Base-by-base conservation (phyloP, 2,329 filamentous ascomycete species). In the Emydomyces testavorans region DNA sequence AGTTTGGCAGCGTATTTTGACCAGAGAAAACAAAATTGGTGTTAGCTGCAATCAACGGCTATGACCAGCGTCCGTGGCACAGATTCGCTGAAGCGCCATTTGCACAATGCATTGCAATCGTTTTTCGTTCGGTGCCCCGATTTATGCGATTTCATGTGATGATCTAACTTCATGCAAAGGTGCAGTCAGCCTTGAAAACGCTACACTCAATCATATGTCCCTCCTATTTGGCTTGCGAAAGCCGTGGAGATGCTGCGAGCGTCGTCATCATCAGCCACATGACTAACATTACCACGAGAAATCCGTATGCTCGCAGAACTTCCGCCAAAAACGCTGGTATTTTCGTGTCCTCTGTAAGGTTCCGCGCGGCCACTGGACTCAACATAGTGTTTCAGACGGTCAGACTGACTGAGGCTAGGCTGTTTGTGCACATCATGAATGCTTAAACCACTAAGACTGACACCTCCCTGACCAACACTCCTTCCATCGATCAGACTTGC, bases 161-260 rank as follows among this genome's bases (percentile, higher is more conserved):
- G 26, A 24, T 35, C 20, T 15, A 35, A 13, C 11, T 34, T 39
- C 34, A 46, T 16, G n/a, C 32, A 46, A 26, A 6, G 16, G 35
- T 11, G 26, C 26, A 46, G 18, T 26, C 16, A 32, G 8, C 41
- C 37, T 16, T 39, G 5, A 10, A 38, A 18, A 16, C 11, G 24
- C 34, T 38, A 29, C 45, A 52, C 56, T 79, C 75, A 79, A 62
- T 79, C 77, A 58, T 78, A 79, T 57, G 71, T 75, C 35, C 75
- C 74, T 48, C 86, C 88, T 56, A 95, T 80, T 67, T 96, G 92
- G 70, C 88, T 95, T 52, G 90, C 89, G 70, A 96, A 98, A 41
- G 89, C 89, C 45, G 92, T 96, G 61, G 87, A 94, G 60, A 96
- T 80, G 67, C 90, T 96, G 69, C 92, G 87, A 60, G 92, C 87